Evolutionary conservation across 2,329 filamentous ascomycete genomes (phyloP).

Genomic region (Alternaria novae-zelandiae): DNA sequence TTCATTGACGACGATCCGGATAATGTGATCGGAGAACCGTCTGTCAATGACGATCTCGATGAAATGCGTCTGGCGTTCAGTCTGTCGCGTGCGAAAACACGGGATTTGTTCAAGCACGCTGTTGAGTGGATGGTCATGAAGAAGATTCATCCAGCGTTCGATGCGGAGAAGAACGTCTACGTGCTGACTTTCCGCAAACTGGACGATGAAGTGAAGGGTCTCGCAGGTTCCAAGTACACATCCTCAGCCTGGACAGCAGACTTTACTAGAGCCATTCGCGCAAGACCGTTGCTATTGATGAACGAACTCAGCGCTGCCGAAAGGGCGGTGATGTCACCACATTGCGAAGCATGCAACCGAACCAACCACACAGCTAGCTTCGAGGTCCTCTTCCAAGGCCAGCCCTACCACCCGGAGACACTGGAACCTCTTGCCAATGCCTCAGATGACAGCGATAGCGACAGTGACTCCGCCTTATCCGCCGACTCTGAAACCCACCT

Average conservation of each 20-base stretch:
- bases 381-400: conserved; percentile 67
- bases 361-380: conserved; percentile 71
- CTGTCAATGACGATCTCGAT: conserved; percentile 51
- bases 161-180: conserved; percentile 69
- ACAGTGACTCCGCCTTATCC: conserved; percentile 19
- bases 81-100: conserved; percentile 69
- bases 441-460: conserved; percentile 35
- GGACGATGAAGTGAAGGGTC: conserved; percentile 71
- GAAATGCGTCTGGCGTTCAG: conserved; percentile 74
- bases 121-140: conserved; percentile 85
- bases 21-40: conserved; percentile 57
- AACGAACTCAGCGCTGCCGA: conserved; percentile 32
- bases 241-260: conserved; percentile 73
- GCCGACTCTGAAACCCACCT: conserved; percentile 23
- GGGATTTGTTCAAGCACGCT: conserved; percentile 74
- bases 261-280: conserved; percentile 70
- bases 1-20: conserved; percentile 70
- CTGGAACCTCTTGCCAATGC: conserved; percentile 66
- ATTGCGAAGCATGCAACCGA: conserved; percentile 75
- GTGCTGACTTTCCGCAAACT: conserved; percentile 72
- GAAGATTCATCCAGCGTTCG: conserved; percentile 75
- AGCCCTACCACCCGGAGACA: conserved; percentile 69
- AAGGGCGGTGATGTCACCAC: conserved; percentile 24
- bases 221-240: conserved; percentile 73
- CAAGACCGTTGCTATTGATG: conserved; percentile 64